These are phyloP conservation scores for Nannizziopsis arthrosporioides DNA, from an alignment of 2,329 filamentous ascomycete genomes.

Conservation along the genomic window DNA sequence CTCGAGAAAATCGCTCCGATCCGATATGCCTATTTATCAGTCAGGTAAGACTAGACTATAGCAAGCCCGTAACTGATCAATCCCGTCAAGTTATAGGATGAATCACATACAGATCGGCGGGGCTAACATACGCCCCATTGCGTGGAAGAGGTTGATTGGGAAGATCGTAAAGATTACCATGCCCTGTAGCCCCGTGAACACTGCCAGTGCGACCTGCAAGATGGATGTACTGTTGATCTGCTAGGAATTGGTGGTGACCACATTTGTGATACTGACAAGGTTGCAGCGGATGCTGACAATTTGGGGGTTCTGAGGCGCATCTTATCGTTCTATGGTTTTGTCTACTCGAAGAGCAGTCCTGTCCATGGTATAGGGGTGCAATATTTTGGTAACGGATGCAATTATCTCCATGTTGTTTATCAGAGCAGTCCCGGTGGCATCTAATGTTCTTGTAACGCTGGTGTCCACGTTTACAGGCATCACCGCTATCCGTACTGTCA, in stretches of 20 bases:
- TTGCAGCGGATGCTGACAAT: not conserved
- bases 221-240: conserved; percentile 1
- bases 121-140: not conserved
- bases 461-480: not conserved
- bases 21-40: too few species aligned
- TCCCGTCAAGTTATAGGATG: too few species aligned
- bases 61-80: too few species aligned
- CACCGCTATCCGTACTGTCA: conserved; percentile 3
- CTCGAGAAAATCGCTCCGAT: too few species aligned
- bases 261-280: not conserved
- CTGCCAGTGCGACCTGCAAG: not conserved
- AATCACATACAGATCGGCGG: not conserved
- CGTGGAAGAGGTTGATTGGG: not conserved
- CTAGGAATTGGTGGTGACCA: not conserved
- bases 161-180: not conserved
- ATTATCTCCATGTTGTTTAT: not conserved
- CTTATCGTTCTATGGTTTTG: not conserved
- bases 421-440: not conserved
- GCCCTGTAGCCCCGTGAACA: not conserved
- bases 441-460: not conserved
- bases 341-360: not conserved
- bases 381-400: not conserved
- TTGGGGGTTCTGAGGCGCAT: not conserved
- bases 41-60: too few species aligned
- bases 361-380: not conserved